Conservation (phyloP, 2,329 filamentous ascomycete genomes). For the Microdochium bolleyi region DNA sequence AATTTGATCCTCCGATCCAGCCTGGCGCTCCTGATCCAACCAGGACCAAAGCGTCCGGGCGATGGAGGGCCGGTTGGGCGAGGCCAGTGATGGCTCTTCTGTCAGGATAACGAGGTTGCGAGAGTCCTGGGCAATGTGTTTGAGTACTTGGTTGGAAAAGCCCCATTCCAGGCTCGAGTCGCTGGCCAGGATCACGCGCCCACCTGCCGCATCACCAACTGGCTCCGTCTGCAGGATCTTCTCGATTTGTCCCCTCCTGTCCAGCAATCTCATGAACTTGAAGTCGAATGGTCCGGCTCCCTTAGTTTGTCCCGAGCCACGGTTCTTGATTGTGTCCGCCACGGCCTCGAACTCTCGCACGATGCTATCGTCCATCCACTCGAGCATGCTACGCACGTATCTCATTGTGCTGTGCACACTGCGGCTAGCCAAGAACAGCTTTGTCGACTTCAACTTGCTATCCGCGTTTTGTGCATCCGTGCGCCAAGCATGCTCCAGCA, state of each 20-base stretch:
- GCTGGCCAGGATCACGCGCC: conserved; percentile 81
- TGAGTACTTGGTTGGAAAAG: conserved; percentile 76
- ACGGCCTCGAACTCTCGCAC: conserved; percentile 82
- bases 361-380: conserved; percentile 98
- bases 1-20: conserved; percentile 37
- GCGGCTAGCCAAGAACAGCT: conserved; percentile 76
- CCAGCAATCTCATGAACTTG: conserved; percentile 73
- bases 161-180: conserved; percentile 92
- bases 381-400: conserved; percentile 89
- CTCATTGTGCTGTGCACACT: conserved; percentile 84
- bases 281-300: conserved; percentile 79
- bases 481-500: conserved; percentile 89
- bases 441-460: conserved; percentile 42
- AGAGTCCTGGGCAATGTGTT: conserved; percentile 63
- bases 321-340: conserved; percentile 39
- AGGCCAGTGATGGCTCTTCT: conserved; percentile 52
- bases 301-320: conserved; percentile 38
- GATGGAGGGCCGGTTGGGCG: conserved; percentile 43
- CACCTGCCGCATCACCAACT: conserved; percentile 33
- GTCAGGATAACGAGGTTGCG: conserved; percentile 84
- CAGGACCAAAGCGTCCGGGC: conserved; percentile 73
- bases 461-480: conserved; percentile 47
- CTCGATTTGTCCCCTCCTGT: conserved; percentile 73
- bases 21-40: conserved; percentile 53
- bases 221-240: conserved; percentile 48